These are phyloP conservation scores for Stemphylium vesicarium DNA, from an alignment of 2,329 filamentous ascomycete species.

Conservation along the genomic window DNA sequence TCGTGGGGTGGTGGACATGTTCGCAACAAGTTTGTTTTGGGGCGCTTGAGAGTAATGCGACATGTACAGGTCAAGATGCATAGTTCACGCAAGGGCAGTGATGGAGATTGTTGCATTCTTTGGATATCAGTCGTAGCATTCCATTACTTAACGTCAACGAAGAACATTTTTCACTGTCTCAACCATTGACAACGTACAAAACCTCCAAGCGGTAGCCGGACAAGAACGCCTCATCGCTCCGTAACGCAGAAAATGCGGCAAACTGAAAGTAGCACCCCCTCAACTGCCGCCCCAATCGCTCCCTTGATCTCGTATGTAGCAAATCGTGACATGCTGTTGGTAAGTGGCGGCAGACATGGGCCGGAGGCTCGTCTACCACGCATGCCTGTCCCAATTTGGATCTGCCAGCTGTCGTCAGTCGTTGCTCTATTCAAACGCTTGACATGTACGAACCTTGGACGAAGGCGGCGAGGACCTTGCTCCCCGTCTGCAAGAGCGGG, in stretches of 20 bases:
- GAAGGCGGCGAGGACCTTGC: conserved; percentile 94
- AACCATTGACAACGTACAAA: conserved; percentile 5
- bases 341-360: not conserved
- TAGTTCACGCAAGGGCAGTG: not conserved
- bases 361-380: conserved; percentile 36
- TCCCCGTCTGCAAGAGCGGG: conserved; percentile 94
- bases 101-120: not conserved
- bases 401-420: conserved; percentile 57
- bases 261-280: conserved; percentile 1
- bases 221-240: conserved; percentile 33
- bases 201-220: conserved; percentile 6
- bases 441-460: conserved; percentile 76
- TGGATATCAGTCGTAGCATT: not conserved
- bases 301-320: not conserved
- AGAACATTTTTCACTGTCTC: conserved; percentile 2
- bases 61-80: not conserved
- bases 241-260: conserved; percentile 25
- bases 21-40: not conserved
- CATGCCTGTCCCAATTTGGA: conserved; percentile 78
- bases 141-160: conserved; percentile 3
- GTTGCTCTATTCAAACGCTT: not conserved
- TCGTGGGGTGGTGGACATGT: conserved; percentile 7
- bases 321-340: not conserved
- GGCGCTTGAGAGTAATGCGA: not conserved
- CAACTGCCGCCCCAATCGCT: not conserved